Conservation (phyloP, 1,284 basidiomycete species). For the Dichomitus squalens region DNA sequence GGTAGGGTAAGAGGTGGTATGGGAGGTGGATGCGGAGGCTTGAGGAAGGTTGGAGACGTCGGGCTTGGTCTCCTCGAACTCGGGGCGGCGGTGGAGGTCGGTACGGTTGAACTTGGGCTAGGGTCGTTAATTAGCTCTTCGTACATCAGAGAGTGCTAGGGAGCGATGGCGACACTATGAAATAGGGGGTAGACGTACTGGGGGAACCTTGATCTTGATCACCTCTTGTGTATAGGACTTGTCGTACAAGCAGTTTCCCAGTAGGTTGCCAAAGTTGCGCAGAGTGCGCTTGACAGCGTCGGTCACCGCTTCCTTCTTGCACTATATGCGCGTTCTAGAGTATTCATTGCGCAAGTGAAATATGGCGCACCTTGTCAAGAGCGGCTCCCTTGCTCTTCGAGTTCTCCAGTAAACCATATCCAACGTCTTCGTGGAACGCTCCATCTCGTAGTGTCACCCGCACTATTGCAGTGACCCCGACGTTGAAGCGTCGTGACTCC, state of each 20-base stretch:
- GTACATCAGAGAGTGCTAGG: not conserved
- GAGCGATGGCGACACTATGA: too few relatives aligned
- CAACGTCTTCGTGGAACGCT: constrained; percentile 90
- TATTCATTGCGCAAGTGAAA: not conserved
- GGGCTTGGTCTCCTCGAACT: constrained; percentile 58
- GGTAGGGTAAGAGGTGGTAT: not conserved
- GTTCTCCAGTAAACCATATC: constrained; percentile 89
- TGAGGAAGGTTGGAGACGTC: constrained; percentile 6
- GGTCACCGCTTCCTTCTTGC: constrained; percentile 97
- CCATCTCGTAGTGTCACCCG: constrained; percentile 90
- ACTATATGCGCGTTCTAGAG: constrained; percentile 49
- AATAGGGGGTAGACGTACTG: constrained; percentile 71
- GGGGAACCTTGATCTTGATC: constrained; percentile 81
- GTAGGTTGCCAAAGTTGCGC: constrained; percentile 90
- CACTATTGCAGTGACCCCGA: constrained; percentile 86
- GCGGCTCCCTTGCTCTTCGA: constrained; percentile 83
- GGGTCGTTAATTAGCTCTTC: not conserved
- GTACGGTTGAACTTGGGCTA: constrained; percentile 76
- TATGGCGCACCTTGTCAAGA: constrained; percentile 83
- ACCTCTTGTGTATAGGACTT: constrained; percentile 86
- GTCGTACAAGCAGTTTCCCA: constrained; percentile 97
- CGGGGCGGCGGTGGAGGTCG: constrained; percentile 77
- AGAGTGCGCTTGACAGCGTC: constrained; percentile 92
- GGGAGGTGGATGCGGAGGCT: not conserved
- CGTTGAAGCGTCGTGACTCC: constrained; percentile 66